Base-by-base conservation (phyloP, 1,284 basidiomycete species). In the Tetrapyrgos nigripes region DNA sequence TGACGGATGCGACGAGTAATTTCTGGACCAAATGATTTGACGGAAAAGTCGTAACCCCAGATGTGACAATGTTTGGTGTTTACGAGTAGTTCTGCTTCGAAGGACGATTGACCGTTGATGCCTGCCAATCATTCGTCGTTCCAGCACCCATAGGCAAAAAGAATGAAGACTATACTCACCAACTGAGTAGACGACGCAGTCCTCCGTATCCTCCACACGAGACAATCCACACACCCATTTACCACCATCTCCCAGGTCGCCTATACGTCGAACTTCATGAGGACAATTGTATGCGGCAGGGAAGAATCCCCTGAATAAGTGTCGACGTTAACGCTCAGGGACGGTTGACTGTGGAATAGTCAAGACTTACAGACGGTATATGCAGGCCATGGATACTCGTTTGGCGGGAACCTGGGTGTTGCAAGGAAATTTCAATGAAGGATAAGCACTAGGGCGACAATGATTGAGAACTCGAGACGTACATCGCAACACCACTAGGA, bases 171-270 rank as follows among this genome's bases (percentile, higher is more conserved):
- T 31, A 33, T 31, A 69, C 81, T 56, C 66, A 84, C 86, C 86
- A 54, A 87, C 79, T 1, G 85, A 83, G 62, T 89, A 89, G 47
- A 89, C 71, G 45, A 87, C 70, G 63, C 86, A 88, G 59, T 85
- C 75, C 19, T 68, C 73, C 69, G 87, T 86, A 53, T 81, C 72
- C 53, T 76, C 74, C 9, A 89, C 68, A 1, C 83, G 78, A 31
- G 83, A 82, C 26, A 88, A 64, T 1, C 88, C 87, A 64, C 87
- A 89, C 8, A 85, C 76, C 84, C 85, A 89, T 70, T 89, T 88
- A 21, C 87, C 86, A 19, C 87, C 87, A 66, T 88, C 87, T 17
- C 85, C 85, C 10, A 88, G 69, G 23, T 77, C 76, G 44, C 87
- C 87, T 37, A 86, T 66, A n/a, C 87, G 83, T 65, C 85, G 81